Evolutionary conservation across 2,329 filamentous ascomycete species (phyloP), one percentile per base, ranked within the genome.

Genomic region (Neopestalotiopsis sp.): DNA sequence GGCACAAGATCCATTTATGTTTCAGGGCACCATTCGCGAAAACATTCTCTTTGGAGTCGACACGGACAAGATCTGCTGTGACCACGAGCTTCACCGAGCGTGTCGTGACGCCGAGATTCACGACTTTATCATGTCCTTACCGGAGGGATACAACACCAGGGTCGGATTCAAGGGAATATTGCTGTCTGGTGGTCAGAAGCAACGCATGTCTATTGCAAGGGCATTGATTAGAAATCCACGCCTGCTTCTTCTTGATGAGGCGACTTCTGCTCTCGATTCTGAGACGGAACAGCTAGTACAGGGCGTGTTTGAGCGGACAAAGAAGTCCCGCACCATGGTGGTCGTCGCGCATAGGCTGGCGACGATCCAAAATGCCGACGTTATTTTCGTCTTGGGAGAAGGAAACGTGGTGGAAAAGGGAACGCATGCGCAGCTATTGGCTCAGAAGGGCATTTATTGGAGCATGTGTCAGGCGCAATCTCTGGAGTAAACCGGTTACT

Each of bases 301-400:
- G 76, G 84, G 83, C 0, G 91, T 92, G 0, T 89, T 95, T 74
- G 90, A 94, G 81, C 84, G 82, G 58, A 89, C 88, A 0, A 85
- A 84, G 17, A 86, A 87, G 74, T 86, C 85, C 17, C 81, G 87
- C 7, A 90, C 93, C 1, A 93, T 92, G 70, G 84, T 95, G 6
- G 91, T 92, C 2, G 92, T 95, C 12, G 93, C 93, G 1, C 93
- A 95, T 77, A 84, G 93, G 24, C 82, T 95, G 65, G 90, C 91
- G 0, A 95, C 91, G 10, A 89, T 95, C 32, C 92, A 93, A 76
- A 91, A 94, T 73, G 92, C 92, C 2, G 90, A 95, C 77, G 81
- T 90, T 14, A 95, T 95, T 63, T 94, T 92, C 74, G 92, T 95
- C 0, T 87, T 96, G 61, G 91, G 92, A 6, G 86, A 90, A 67